Percentiles rank a stretch among this genome's conserved stretches.
These are phyloP conservation scores for Sarcodon aspratus DNA, from an alignment of 768 basidiomycete species.

Conservation along the genomic window DNA sequence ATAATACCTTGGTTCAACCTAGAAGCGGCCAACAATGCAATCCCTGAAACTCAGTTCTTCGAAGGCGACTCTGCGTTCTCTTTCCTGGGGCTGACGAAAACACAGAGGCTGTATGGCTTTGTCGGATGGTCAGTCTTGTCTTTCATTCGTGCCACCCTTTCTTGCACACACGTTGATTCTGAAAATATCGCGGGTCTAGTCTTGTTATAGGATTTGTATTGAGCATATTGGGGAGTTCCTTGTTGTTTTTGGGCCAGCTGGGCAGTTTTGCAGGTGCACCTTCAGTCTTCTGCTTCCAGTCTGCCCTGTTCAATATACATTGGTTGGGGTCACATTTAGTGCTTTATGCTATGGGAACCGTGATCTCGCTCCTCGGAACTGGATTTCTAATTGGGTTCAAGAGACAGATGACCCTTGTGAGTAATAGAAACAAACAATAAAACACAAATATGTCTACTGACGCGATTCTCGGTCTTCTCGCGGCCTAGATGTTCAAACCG, in stretches of 20 bases:
- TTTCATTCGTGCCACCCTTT: background rate
- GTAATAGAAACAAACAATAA: conserved; percentile 8
- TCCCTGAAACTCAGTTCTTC: conserved; percentile 76
- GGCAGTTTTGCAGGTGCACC: conserved; percentile 52
- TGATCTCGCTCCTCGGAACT: conserved; percentile 77
- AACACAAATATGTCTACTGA: background rate
- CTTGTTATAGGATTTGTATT: conserved; percentile 65
- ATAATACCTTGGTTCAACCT: conserved; percentile 93
- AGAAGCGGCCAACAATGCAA: conserved; percentile 46
- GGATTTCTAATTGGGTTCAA: conserved; percentile 87
- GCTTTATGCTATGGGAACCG: conserved; percentile 71
- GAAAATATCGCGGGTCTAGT: conserved; percentile 25
- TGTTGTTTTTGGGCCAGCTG: conserved; percentile 64
- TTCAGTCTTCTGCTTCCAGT: conserved; percentile 1
- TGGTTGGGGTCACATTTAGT: conserved; percentile 29
- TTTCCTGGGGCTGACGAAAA: conserved; percentile 67
- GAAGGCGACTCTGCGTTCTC: conserved; percentile 86
- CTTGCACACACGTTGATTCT: background rate
- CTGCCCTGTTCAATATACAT: background rate
- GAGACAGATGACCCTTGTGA: conserved; percentile 73
- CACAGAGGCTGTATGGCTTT: conserved; percentile 81
- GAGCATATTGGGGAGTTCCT: conserved; percentile 67
- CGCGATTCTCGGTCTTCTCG: background rate
- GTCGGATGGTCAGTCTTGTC: conserved; percentile 51
- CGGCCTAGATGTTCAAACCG: conserved; percentile 83